Evolutionary conservation across 495 filamentous ascomycete genomes (phyloP).

Genomic region (Neurospora tetraspora): DNA sequence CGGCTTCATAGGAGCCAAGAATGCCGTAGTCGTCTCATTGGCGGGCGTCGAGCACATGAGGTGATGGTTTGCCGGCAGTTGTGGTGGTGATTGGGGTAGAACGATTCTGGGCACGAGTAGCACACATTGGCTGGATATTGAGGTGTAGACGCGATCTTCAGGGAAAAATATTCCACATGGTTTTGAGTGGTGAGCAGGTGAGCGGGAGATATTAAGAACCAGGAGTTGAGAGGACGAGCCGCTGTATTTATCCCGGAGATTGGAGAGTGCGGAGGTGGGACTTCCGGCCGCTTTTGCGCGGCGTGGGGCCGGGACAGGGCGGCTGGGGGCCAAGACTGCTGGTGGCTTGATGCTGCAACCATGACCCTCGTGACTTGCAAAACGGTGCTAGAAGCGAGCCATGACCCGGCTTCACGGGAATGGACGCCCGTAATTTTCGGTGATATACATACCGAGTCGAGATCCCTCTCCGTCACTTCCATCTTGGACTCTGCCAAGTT

Average conservation of each 20-base stretch:
- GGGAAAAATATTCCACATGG: neutral
- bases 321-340: neutral
- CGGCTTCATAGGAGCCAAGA: neutral
- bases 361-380: neutral
- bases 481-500: neutral
- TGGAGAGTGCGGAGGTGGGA: slow-evolving; percentile 10
- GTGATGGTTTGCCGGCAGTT: slow-evolving; percentile 13
- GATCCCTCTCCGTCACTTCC: neutral
- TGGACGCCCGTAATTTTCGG: neutral
- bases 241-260: slow-evolving; percentile 18
- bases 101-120: neutral
- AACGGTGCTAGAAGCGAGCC: neutral
- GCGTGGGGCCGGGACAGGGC: neutral
- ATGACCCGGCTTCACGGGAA: neutral
- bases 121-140: neutral
- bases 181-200: neutral
- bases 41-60: neutral
- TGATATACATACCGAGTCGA: neutral
- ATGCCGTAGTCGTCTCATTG: slow-evolving; percentile 6
- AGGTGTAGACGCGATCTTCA: neutral
- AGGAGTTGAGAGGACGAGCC: neutral
- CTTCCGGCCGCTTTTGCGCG: slow-evolving; percentile 5
- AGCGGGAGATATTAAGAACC: neutral
- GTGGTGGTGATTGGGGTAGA: neutral
- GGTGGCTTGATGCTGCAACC: neutral